Base-by-base conservation (phyloP, 306 rosid species). In the Begonia loranthoides region DNA sequence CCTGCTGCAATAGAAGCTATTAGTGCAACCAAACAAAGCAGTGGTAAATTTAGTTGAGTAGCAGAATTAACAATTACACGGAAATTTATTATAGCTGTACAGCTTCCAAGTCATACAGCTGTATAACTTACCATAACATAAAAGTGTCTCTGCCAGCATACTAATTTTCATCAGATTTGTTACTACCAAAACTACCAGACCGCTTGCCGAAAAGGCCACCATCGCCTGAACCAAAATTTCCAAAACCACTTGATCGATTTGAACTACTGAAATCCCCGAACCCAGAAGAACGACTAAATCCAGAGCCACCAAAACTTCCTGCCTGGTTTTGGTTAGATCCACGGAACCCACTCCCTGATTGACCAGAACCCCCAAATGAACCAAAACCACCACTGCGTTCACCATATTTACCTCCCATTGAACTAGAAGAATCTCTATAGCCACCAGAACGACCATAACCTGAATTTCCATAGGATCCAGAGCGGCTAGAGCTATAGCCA, bases 221-320 rank as follows among this genome's bases (percentile, higher is more conserved):
- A 38, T 10, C 36, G 36, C 66, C 10, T 12, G 52, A 34, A 44
- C 70, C 44, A 21, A 49, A 49, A 11, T 50, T 47, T 49, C 66
- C 66, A 58, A 17, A 61, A 7, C 77, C 70, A 61, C 74, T 62
- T 4, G 64, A 38, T 10, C 65, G 60, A 36, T 38, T 58, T 7
- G 56, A 66, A 33, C 49, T 55, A 54, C 70, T 53, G 15, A 65
- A 64, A 15, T 67, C 70, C 4, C 89, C 78, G 9, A 67, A 72
- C 65, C 75, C 72, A 56, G 76, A 59, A 41, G 83, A 70, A 45
- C 70, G 62, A 58, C 74, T 55, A 19, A 19, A 19, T 28, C 73
- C 73, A 52, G 64, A 59, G 49, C 74, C 64, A 52, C 84, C 75
- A 47, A 55, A 76, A 22, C 68, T 60, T 49, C 94, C 86, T 52